Percentiles rank a stretch among this genome's conserved stretches.
These are phyloP conservation scores for Apiotrichum gracile DNA, from an alignment of 1,284 basidiomycete species.

Conservation along the genomic window DNA sequence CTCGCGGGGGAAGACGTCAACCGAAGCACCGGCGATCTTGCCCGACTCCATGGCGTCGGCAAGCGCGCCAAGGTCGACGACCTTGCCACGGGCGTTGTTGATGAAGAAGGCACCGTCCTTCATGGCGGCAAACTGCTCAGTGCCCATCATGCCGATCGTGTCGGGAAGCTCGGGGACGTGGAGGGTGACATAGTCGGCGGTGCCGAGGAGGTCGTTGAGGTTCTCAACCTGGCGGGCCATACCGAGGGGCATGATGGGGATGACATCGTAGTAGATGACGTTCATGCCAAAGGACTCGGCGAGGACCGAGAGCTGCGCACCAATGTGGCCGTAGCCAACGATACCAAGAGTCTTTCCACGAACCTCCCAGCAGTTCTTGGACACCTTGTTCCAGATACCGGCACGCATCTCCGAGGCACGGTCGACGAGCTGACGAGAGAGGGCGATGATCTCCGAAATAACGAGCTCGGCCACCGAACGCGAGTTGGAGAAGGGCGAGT, in stretches of 20 bases:
- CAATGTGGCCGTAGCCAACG: constrained; percentile 98
- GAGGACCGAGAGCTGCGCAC: constrained; percentile 92
- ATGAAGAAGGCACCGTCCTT: constrained; percentile 93
- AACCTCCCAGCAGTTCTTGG: constrained; percentile 96
- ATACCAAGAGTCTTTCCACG: constrained; percentile 97
- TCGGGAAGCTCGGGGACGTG: constrained; percentile 96
- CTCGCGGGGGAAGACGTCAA: constrained; percentile 93
- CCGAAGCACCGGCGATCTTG: constrained; percentile 85
- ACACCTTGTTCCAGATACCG: constrained; percentile 98
- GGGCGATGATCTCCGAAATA: constrained; percentile 84
- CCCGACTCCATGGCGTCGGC: constrained; percentile 72
- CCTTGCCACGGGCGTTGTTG: constrained; percentile 94
- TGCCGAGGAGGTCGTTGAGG: constrained; percentile 68
- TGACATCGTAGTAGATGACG: constrained; percentile 91
- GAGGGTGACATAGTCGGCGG: constrained; percentile 89
- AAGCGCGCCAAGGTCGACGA: constrained; percentile 91
- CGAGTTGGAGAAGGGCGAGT: constrained; percentile 99
- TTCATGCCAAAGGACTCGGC: constrained; percentile 95
- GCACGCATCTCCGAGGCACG: constrained; percentile 79
- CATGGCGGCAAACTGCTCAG: constrained; percentile 75
- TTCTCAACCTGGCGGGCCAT: constrained; percentile 83
- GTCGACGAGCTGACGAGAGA: constrained; percentile 92
- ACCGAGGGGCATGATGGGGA: constrained; percentile 97
- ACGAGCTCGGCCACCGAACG: constrained; percentile 98
- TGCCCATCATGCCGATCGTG: constrained; percentile 89